These are phyloP conservation scores for Entomortierella parvispora DNA, from an alignment of 192 early-diverging fungal species.

Conservation along the genomic window DNA sequence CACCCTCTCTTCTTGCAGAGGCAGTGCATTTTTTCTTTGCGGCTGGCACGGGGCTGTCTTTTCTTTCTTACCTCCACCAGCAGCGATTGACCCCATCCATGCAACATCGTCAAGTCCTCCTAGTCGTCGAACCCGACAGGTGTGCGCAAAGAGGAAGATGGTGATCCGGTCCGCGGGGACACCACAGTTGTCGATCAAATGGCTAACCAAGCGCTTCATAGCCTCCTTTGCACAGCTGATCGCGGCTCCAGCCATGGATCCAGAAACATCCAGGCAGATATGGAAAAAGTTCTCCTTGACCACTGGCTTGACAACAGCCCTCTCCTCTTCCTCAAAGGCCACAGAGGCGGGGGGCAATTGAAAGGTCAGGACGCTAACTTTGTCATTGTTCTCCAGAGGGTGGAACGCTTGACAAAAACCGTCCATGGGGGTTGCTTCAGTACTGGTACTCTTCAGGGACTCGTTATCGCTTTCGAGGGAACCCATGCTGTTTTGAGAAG, in stretches of 20 bases:
- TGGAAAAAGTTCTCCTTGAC: conserved; percentile 40
- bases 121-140: conserved; percentile 36
- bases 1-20: neutral
- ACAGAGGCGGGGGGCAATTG: conserved; percentile 13
- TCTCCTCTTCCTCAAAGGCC: neutral
- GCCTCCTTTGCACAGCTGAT: conserved; percentile 48
- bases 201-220: conserved; percentile 35
- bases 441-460: neutral
- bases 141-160: conserved; percentile 30
- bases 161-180: conserved; percentile 28
- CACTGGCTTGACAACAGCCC: too few species aligned
- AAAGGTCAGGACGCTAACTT: conserved; percentile 19
- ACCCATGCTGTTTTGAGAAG: neutral
- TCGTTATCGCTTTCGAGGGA: neutral
- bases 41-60: too few species aligned
- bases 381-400: conserved; percentile 22
- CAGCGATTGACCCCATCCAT: conserved; percentile 25
- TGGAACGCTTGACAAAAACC: conserved; percentile 33
- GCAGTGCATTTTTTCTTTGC: neutral
- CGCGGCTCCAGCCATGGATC: conserved; percentile 53
- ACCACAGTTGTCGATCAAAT: conserved; percentile 17
- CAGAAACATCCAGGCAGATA: conserved; percentile 48
- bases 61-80: conserved; percentile 46
- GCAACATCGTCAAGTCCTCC: conserved; percentile 5
- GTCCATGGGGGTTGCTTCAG: neutral